These are phyloP conservation scores for Russula sp. DNA, from an alignment of 768 basidiomycete species.

Conservation along the genomic window DNA sequence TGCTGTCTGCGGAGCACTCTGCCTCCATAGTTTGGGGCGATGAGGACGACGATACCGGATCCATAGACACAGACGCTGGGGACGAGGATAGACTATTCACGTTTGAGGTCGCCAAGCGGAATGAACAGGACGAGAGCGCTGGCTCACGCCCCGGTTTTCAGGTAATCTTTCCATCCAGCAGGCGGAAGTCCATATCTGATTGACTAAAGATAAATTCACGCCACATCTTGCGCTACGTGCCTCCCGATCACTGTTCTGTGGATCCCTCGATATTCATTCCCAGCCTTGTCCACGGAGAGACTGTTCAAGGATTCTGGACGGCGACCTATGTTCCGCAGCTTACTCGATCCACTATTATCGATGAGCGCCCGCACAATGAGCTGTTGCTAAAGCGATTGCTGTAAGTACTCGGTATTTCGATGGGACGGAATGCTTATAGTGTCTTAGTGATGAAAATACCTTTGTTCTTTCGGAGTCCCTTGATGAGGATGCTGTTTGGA, in stretches of 20 bases:
- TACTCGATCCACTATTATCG: neutral
- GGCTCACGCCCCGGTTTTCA: constrained; percentile 37
- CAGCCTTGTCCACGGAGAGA: constrained; percentile 18
- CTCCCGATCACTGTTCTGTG: neutral
- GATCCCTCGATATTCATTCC: neutral
- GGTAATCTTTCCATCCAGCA: constrained; percentile 30
- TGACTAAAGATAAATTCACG: neutral
- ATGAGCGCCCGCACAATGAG: neutral
- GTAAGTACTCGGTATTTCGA: neutral
- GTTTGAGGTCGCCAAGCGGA: constrained; percentile 48
- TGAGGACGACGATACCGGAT: constrained; percentile 23
- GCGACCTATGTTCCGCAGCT: neutral
- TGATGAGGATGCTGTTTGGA: neutral
- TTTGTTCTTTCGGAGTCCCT: constrained; percentile 1
- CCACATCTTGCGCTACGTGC: neutral
- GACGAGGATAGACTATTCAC: constrained; percentile 42
- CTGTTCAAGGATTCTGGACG: constrained; percentile 20
- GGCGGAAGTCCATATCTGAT: neutral
- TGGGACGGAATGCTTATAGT: neutral
- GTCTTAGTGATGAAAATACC: neutral
- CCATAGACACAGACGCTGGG: constrained; percentile 35
- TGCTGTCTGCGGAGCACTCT: constrained; percentile 44
- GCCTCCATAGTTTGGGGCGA: constrained; percentile 39
- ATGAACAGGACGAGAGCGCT: constrained; percentile 48
- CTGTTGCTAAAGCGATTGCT: neutral